Percentiles rank a stretch among this genome's conserved stretches.
Evolutionary conservation across 345 rosid species (phyloP).

Genomic region (Gynandropsis gynandra): DNA sequence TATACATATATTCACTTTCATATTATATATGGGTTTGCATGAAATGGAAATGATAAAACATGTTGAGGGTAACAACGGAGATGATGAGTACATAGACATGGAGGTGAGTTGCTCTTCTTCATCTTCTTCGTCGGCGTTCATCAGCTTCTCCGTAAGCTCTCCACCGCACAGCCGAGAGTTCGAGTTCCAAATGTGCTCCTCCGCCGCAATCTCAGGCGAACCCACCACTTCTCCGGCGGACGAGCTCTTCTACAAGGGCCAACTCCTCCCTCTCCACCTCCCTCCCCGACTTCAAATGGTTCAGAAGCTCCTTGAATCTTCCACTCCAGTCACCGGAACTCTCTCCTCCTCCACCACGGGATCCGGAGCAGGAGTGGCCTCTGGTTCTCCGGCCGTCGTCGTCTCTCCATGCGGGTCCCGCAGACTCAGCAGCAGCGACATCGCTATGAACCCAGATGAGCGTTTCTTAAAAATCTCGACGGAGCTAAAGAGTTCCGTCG

Average conservation of each 20-base stretch:
- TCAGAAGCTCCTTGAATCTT: conserved; percentile 50
- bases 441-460: conserved; percentile 48
- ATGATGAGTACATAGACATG: conserved; percentile 68
- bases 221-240: conserved; percentile 61
- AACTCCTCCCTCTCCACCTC: conserved; percentile 90
- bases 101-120: conserved; percentile 52
- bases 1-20: conserved; percentile 12
- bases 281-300: conserved; percentile 82
- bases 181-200: conserved; percentile 70
- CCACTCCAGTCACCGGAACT: conserved; percentile 19
- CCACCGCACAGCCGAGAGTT: conserved; percentile 67
- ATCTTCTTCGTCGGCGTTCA: conserved; percentile 24
- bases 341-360: conserved; percentile 25
- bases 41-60: conserved; percentile 27
- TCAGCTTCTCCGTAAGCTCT: conserved; percentile 40
- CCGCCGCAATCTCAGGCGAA: conserved; percentile 32
- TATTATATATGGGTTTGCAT: conserved; percentile 22
- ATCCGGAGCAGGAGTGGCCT: no score
- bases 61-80: conserved; percentile 26
- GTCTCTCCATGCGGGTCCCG: conserved; percentile 50
- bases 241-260: conserved; percentile 90
- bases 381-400: conserved; percentile 29
- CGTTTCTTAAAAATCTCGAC: conserved; percentile 53
- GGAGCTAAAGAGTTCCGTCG: conserved; percentile 39
- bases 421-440: conserved; percentile 42